Percentiles rank a stretch among this genome's conserved stretches.
These are phyloP conservation scores for Fraxinus xanthoxyloides DNA, from an alignment of 305 asterid genomes.

Conservation along the genomic window DNA sequence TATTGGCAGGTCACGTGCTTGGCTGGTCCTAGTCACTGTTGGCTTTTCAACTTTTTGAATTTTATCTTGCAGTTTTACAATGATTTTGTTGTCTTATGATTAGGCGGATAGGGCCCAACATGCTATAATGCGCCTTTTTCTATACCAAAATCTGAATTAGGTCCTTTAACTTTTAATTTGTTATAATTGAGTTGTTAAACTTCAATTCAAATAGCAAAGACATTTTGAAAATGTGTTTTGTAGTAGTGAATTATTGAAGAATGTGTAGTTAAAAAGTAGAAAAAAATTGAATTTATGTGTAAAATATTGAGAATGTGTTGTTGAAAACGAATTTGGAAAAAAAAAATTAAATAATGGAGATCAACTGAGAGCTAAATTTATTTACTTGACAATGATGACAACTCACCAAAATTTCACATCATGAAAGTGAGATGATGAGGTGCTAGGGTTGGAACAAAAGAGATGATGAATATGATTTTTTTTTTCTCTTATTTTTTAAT, in stretches of 20 bases:
- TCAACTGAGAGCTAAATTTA: too few relatives aligned
- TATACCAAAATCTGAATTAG: not conserved
- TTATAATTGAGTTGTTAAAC: not conserved
- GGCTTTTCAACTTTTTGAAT: not conserved
- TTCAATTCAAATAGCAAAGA: not conserved
- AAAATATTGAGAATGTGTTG: too few relatives aligned
- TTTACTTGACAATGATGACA: not conserved
- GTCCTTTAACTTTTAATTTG: not conserved
- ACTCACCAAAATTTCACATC: not conserved
- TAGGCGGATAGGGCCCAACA: constrained; percentile 32
- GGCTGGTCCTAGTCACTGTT: constrained; percentile 62
- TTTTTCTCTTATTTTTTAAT: too few relatives aligned
- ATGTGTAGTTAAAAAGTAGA: too few relatives aligned
- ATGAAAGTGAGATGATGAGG: not conserved
- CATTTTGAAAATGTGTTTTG: too few relatives aligned
- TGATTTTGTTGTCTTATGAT: constrained; percentile 23
- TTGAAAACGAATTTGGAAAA: too few relatives aligned
- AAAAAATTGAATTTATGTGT: too few relatives aligned
- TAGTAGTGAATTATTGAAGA: too few relatives aligned
- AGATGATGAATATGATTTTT: too few relatives aligned
- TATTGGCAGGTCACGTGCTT: constrained; percentile 84
- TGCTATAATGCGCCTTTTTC: constrained; percentile 17
- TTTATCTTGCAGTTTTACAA: too few relatives aligned
- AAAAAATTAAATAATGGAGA: too few relatives aligned
- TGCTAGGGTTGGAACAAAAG: not conserved